Evolutionary conservation across 805 yeast genomes (phyloP), one percentile per base, ranked within the genome.

Genomic region (Metschnikowia continentalis): DNA sequence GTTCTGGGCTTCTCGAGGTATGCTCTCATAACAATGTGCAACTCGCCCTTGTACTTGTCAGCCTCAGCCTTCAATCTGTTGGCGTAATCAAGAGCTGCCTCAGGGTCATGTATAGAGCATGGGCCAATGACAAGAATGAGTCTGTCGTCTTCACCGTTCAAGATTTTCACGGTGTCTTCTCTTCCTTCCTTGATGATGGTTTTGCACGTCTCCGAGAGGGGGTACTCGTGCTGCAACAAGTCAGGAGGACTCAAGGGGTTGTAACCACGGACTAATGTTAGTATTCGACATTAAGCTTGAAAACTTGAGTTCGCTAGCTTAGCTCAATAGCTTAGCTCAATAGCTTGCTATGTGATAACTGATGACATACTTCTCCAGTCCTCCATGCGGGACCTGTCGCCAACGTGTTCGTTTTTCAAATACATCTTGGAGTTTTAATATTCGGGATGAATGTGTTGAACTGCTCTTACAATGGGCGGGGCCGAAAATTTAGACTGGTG

Each of bases 1-100:
- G 99, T 92, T 78, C 99, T 86, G 64, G 99, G 99, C 74, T 92
- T 92, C 75, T 92, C 99, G 60, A 92, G 79, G 79, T 92, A 92
- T 6, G 98, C 98, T 76, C 99, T 86, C 99, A 92, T 92, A 57
- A 92, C 81, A 52, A 92, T 80, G 50, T 84, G 86, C 50, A 92
- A 77, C 58, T 92, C 98, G 49, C 77, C 81, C 54, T 82, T 70
- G 56, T 88, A 79, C 68, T 88, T 88, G 35, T 83, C 86, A 35
- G 90, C 75, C 50, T 89, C 73, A 53, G 74, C 74, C 68, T 81
- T 80, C 60, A 92, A 78, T 57, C 85, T 79, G 36, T 69, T 70
- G 54, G 92, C 95, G 72, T 94, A 92, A 33, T 90, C 98, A 64
- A 88, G 73, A 35, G 98, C 98, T 45, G 94, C 87, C 39, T 78